phyloP scores from a whole-genome alignment of 2,329 filamentous ascomycete genomes.

The Scytalidium lignicola region DNA sequence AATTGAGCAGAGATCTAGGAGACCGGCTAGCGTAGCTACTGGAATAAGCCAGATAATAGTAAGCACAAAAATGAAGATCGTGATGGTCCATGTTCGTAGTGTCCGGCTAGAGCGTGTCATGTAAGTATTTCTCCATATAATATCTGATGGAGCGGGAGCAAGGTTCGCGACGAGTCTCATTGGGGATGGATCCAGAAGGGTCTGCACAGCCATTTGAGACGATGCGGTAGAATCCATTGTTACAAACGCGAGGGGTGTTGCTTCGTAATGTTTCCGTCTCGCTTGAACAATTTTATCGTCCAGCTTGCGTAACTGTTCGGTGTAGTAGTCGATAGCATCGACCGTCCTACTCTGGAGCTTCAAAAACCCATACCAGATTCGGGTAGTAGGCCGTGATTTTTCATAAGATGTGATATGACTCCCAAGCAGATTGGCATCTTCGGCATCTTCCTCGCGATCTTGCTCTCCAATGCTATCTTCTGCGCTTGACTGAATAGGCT shows the following conservation, averaged over 20 bases:
- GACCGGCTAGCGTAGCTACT: conserved; percentile 70
- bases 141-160: conserved; percentile 82
- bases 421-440: conserved; percentile 55
- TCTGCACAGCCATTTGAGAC: conserved; percentile 92
- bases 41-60: conserved; percentile 86
- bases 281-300: conserved; percentile 70
- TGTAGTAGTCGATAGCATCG: conserved; percentile 92
- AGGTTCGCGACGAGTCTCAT: conserved; percentile 79
- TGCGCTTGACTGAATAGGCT: conserved; percentile 16
- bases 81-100: conserved; percentile 77
- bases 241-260: conserved; percentile 86
- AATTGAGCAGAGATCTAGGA: conserved; percentile 79
- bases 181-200: conserved; percentile 84
- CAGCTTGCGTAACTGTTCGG: conserved; percentile 72
- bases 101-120: conserved; percentile 68
- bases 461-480: conserved; percentile 33
- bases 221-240: conserved; percentile 96
- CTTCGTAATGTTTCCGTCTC: conserved; percentile 68
- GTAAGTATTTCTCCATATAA: conserved; percentile 96
- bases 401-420: conserved; percentile 38
- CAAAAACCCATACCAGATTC: conserved; percentile 74
- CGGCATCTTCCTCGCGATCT: conserved; percentile 52
- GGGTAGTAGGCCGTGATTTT: conserved; percentile 58
- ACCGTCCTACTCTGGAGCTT: conserved; percentile 66
- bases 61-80: conserved; percentile 73